Conservation (phyloP, 164 flowering plant species). For the Tetrastigma voinierianum region DNA sequence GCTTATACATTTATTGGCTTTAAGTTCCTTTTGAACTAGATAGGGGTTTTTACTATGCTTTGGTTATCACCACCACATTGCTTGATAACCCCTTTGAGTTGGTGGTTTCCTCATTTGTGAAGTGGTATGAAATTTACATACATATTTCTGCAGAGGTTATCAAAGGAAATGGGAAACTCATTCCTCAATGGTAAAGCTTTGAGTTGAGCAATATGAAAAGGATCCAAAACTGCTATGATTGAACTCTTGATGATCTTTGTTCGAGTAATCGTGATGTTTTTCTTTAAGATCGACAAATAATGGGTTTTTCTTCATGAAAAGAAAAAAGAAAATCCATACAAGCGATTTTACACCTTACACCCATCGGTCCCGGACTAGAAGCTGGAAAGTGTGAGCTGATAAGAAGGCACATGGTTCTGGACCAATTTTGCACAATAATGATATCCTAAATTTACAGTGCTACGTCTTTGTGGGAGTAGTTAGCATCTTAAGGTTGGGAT, state of each 20-base stretch:
- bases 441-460: too few relatives aligned
- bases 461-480: too few relatives aligned
- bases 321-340: not conserved
- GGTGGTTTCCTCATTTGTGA: not conserved
- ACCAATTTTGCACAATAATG: too few relatives aligned
- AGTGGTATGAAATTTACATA: constrained; percentile 1
- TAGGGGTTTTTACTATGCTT: not conserved
- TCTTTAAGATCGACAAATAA: not conserved
- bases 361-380: too few relatives aligned
- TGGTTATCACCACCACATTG: not conserved
- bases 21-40: too few relatives aligned
- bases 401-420: too few relatives aligned
- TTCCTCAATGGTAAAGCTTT: constrained; percentile 67
- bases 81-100: not conserved
- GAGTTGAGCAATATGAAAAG: constrained; percentile 84
- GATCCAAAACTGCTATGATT: constrained; percentile 71
- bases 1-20: too few relatives aligned
- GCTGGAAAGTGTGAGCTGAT: too few relatives aligned
- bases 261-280: constrained; percentile 54
- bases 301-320: not conserved
- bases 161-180: constrained; percentile 69
- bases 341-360: too few relatives aligned
- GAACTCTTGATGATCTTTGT: constrained; percentile 80
- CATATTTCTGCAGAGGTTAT: constrained; percentile 56
- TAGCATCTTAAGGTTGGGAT: too few relatives aligned